A percentile compares a stretch with the other conserved stretches of the same genome.
phyloP scores from a whole-genome alignment of 345 rosid genomes.

The Cardamine resedifolia region DNA sequence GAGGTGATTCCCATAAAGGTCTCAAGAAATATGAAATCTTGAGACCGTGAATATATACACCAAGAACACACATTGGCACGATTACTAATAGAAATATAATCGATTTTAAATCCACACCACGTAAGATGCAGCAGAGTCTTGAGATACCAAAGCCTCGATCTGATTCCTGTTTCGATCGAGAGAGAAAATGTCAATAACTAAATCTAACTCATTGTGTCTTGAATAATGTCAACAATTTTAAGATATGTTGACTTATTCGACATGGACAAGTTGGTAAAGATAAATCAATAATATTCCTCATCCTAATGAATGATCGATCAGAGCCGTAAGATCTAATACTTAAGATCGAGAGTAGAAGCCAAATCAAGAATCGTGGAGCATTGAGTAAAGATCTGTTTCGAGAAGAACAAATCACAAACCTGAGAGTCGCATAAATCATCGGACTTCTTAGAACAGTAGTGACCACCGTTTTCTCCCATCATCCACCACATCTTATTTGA shows the following conservation, averaged over 20 bases:
- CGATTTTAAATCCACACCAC: conserved; percentile 77
- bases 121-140: conserved; percentile 82
- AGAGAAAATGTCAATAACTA: neutral
- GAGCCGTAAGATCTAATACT: conserved; percentile 18
- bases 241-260: neutral
- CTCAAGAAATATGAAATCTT: conserved; percentile 79
- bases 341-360: conserved; percentile 13
- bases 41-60: conserved; percentile 61
- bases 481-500: conserved; percentile 86
- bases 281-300: neutral
- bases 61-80: conserved; percentile 71
- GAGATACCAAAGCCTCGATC: conserved; percentile 73
- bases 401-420: conserved; percentile 43
- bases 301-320: neutral
- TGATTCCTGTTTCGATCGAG: conserved; percentile 59
- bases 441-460: conserved; percentile 85
- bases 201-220: neutral
- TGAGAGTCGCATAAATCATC: conserved; percentile 84
- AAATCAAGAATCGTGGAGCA: neutral
- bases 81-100: conserved; percentile 59
- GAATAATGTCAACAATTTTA: neutral
- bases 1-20: conserved; percentile 89
- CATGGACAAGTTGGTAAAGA: neutral
- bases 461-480: conserved; percentile 94
- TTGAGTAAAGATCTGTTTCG: conserved; percentile 23